Evolutionary conservation across 345 rosid species (phyloP).

Genomic region (Hirschfeldia incana): DNA sequence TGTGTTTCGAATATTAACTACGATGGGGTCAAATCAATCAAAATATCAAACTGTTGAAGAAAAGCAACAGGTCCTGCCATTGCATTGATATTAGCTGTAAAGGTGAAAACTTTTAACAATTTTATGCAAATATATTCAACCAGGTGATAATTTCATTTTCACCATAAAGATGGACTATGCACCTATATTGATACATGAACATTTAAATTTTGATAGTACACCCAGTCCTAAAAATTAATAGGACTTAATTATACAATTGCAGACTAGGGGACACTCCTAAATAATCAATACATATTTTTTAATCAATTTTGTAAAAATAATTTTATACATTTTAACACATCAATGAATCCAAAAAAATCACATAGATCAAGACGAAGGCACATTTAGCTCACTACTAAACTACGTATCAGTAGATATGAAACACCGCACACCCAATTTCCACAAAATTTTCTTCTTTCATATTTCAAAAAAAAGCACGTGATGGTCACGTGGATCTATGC

Average conservation of each 20-base stretch:
- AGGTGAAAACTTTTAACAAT: not conserved
- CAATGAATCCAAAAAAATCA: not conserved
- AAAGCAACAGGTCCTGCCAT: constrained; percentile 20
- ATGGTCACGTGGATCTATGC: constrained; percentile 36
- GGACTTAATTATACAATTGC: not conserved
- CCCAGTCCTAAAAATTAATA: not conserved
- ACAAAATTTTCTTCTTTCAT: not conserved
- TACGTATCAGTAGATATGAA: not conserved
- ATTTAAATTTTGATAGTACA: too few species aligned
- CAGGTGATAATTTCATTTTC: constrained; percentile 12
- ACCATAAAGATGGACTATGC: not conserved
- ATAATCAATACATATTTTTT: not conserved
- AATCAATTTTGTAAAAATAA: not conserved
- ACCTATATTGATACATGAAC: not conserved
- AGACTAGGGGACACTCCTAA: not conserved
- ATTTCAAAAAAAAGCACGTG: constrained; percentile 31
- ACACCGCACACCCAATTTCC: not conserved
- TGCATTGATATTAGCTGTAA: constrained; percentile 28
- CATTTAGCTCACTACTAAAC: not conserved
- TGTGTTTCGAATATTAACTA: constrained; percentile 2
- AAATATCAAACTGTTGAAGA: constrained; percentile 9
- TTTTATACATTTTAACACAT: not conserved
- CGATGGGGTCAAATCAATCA: constrained; percentile 24
- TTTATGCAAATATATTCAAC: constrained; percentile 4
- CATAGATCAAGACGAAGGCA: not conserved